Conservation (phyloP, 805 yeast species). For the Priceomyces medius region DNA sequence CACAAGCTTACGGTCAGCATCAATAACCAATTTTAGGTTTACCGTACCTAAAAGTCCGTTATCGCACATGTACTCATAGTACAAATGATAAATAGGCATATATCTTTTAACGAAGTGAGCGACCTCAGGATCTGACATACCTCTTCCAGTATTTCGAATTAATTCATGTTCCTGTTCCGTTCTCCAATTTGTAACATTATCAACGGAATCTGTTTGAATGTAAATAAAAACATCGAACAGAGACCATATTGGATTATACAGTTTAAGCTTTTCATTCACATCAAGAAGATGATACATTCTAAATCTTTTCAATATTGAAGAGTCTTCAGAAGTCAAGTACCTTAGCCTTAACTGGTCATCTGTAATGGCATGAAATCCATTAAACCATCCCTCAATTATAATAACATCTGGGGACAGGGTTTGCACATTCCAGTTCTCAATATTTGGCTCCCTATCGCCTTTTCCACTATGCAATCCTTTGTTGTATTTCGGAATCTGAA, state of each 20-base stretch:
- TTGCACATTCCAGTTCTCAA: constrained; percentile 32
- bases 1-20: constrained; percentile 17
- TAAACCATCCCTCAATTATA: constrained; percentile 92
- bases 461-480: constrained; percentile 68
- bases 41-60: constrained; percentile 21
- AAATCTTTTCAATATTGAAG: constrained; percentile 19
- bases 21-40: constrained; percentile 29
- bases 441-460: constrained; percentile 64
- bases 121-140: constrained; percentile 80
- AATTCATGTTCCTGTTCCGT: constrained; percentile 69
- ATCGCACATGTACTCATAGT: constrained; percentile 48
- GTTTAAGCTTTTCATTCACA: constrained; percentile 52
- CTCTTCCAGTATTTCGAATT: constrained; percentile 52
- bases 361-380: constrained; percentile 56
- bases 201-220: constrained; percentile 57
- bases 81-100: constrained; percentile 80
- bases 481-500: constrained; percentile 67
- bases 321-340: constrained; percentile 18
- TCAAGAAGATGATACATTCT: constrained; percentile 26
- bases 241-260: constrained; percentile 59
- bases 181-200: constrained; percentile 77
- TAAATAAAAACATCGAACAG: constrained; percentile 60
- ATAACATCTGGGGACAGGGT: constrained; percentile 56
- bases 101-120: constrained; percentile 71
- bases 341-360: constrained; percentile 17